Evolutionary conservation across 352 stramenopile species (phyloP), one percentile per base, ranked within the genome.

Genomic region (Phytophthora idaei): DNA sequence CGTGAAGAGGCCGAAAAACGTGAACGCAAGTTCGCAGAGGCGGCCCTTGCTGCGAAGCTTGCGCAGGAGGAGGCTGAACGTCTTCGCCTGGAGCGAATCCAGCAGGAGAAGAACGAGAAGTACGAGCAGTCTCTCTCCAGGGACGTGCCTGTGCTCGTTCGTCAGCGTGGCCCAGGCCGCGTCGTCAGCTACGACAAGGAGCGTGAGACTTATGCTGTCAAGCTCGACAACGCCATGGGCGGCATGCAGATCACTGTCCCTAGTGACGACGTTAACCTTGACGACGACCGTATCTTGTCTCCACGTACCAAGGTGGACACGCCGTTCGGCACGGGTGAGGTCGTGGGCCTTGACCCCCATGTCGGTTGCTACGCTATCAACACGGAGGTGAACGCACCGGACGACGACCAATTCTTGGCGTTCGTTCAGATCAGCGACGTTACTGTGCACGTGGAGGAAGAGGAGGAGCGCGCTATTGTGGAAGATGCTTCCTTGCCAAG

Each of bases 331-430:
- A 83, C 81, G 17, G 88, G 88, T 32, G 88, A 95, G 58, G 76
- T 95, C 14, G 83, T 95, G 5, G 88, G 88, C 14, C 72, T 95
- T 27, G 88, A 95, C 65, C 88, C 88, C 25, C 88, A 95, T 59
- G 82, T 94, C n/a, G 88, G 88, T 54, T 95, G 88, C 75, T 95
- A 95, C 76, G 88, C 88, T 21, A 85, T 95, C 57, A 92, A 93
- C 67, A 94, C 86, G 49, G 84, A 95, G 69, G 64, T 95, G 46
- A 82, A 85, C 49, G 84, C 81, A 0, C 69, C 85, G 27, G 81
- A 95, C 12, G 82, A 84, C 61, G 84, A 94, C 64, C 82, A 93
- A 64, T 90, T 92, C 67, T 62, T 94, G 50, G 88, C 88, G 25
- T 95, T 93, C 41, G 78, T 95, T 21, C 88, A 95, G 74, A 94